Percentiles rank a stretch among this genome's conserved stretches.
Evolutionary conservation across 2,329 filamentous ascomycete genomes (phyloP).

Genomic region (Aspergillus luchuensis): DNA sequence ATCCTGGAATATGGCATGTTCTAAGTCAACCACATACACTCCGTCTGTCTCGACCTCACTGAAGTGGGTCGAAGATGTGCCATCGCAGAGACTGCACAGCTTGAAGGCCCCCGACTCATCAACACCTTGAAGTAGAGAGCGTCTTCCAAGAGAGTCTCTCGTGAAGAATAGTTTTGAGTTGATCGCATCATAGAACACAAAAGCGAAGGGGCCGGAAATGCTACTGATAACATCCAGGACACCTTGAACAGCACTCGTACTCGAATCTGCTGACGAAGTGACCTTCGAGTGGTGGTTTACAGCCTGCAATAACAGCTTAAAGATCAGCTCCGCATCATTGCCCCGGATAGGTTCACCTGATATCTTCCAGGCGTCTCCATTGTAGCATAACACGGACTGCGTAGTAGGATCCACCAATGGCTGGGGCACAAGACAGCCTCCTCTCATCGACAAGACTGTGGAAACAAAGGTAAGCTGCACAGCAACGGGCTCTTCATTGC

Average conservation of each 20-base stretch:
- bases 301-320: slow-evolving; percentile 59
- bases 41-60: slow-evolving; percentile 82
- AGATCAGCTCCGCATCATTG: slow-evolving; percentile 77
- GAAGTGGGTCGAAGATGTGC: slow-evolving; percentile 57
- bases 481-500: slow-evolving; percentile 22
- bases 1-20: slow-evolving; percentile 17
- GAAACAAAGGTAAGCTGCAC: slow-evolving; percentile 68
- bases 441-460: slow-evolving; percentile 88
- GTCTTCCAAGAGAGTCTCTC: slow-evolving; percentile 81
- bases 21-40: slow-evolving; percentile 69
- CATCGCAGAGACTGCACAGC: slow-evolving; percentile 71
- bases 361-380: slow-evolving; percentile 91
- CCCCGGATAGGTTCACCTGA: slow-evolving; percentile 58
- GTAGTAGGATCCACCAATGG: slow-evolving; percentile 64
- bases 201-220: slow-evolving; percentile 83
- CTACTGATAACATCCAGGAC: slow-evolving; percentile 55
- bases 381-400: slow-evolving; percentile 84
- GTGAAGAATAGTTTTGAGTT: slow-evolving; percentile 72
- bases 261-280: slow-evolving; percentile 15
- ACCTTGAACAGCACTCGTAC: slow-evolving; percentile 24
- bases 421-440: slow-evolving; percentile 69
- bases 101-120: slow-evolving; percentile 56
- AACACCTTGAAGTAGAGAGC: slow-evolving; percentile 69
- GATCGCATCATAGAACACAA: slow-evolving; percentile 74
- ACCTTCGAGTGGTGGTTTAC: slow-evolving; percentile 16